Conservation (phyloP, 495 filamentous ascomycete genomes). For the Aspergillus incahuasiensis region DNA sequence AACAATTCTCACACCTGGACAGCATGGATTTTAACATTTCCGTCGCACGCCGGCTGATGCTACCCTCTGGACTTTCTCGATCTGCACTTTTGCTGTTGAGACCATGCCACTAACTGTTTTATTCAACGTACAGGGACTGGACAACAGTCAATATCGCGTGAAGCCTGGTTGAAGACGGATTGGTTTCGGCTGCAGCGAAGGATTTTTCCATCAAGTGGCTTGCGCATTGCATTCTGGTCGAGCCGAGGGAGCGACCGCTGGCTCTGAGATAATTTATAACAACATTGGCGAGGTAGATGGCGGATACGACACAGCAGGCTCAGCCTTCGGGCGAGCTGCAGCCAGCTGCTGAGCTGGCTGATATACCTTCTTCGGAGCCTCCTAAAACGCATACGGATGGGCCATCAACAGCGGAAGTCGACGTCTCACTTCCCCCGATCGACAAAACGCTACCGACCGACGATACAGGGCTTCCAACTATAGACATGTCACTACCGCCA, state of each 20-base stretch:
- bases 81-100: neutral
- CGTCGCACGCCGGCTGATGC: neutral
- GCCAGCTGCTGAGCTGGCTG: conserved; percentile 17
- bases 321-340: conserved; percentile 29
- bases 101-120: conserved; percentile 12
- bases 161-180: conserved; percentile 8
- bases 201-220: neutral
- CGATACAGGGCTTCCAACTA: conserved; percentile 21
- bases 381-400: neutral
- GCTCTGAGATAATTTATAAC: neutral
- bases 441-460: conserved; percentile 33
- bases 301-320: conserved; percentile 31
- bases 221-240: neutral
- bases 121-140: conserved; percentile 6
- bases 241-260: neutral
- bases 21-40: neutral
- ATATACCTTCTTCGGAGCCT: conserved; percentile 19
- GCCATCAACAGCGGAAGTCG: conserved; percentile 15
- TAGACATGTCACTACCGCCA: conserved; percentile 30
- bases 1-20: neutral
- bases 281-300: conserved; percentile 21
- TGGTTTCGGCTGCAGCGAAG: neutral
- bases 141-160: conserved; percentile 2
- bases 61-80: neutral
- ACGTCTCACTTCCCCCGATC: conserved; percentile 36